Conservation (phyloP, 306 rosid species). For the Pueraria montana region DNA sequence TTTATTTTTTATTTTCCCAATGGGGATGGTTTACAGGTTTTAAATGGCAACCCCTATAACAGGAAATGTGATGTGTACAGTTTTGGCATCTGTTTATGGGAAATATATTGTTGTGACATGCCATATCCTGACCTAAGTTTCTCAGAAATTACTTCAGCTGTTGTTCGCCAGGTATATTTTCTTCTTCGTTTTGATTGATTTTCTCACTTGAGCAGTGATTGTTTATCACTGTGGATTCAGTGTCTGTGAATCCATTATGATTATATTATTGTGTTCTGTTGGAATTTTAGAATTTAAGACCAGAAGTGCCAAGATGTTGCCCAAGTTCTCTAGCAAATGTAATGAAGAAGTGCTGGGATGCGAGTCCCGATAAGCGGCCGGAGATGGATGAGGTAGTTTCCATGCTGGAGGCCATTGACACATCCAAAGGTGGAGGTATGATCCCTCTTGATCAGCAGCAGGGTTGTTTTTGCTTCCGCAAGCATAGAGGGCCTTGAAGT, state of each 20-base stretch:
- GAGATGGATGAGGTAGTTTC: conserved; percentile 98
- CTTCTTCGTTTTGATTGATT: conserved; percentile 17
- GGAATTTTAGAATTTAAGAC: conserved; percentile 83
- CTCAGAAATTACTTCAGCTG: conserved; percentile 96
- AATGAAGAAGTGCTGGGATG: conserved; percentile 99
- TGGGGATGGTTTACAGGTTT: conserved; percentile 71
- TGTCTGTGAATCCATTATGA: conserved; percentile 7
- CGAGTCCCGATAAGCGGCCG: conserved; percentile 89
- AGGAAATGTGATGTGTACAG: conserved; percentile 98
- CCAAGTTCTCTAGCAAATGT: conserved; percentile 92
- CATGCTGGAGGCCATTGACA: conserved; percentile 92
- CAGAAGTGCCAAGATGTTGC: conserved; percentile 97
- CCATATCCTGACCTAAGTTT: conserved; percentile 98
- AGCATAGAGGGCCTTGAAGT: conserved; percentile 79
- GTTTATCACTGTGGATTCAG: background rate
- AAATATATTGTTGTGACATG: conserved; percentile 98
- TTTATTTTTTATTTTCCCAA: conserved; percentile 45
- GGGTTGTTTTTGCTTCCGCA: conserved; percentile 92
- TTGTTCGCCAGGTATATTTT: conserved; percentile 87
- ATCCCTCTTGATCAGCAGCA: conserved; percentile 91
- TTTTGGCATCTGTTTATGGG: conserved; percentile 98
- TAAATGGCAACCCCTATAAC: conserved; percentile 97
- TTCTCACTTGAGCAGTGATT: background rate
- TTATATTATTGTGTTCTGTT: conserved; percentile 38
- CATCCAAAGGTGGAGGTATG: conserved; percentile 98